Percentiles rank a stretch among this genome's conserved stretches.
Evolutionary conservation across 208 protist genomes (phyloP).

Genomic region (Endotrypanum monterogeii): DNA sequence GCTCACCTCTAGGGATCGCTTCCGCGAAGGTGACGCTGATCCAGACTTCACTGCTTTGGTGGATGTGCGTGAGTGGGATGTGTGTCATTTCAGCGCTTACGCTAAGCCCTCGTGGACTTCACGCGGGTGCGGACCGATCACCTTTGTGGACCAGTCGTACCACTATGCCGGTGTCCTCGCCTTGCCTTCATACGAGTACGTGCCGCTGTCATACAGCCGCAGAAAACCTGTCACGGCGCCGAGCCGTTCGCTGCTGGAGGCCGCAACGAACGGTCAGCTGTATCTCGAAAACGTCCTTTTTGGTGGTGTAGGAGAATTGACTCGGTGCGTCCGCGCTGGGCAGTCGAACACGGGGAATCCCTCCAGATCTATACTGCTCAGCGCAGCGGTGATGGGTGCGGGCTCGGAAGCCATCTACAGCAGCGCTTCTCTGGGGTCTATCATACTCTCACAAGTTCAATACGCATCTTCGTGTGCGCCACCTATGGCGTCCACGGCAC

Average conservation of each 20-base stretch:
- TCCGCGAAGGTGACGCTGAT: not conserved
- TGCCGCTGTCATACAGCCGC: slow-evolving; percentile 34
- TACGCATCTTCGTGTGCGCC: slow-evolving; percentile 19
- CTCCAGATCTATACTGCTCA: slow-evolving; percentile 4
- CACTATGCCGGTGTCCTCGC: slow-evolving; percentile 35
- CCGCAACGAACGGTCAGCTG: slow-evolving; percentile 13
- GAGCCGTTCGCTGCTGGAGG: slow-evolving; percentile 3
- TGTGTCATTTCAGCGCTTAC: slow-evolving; percentile 23
- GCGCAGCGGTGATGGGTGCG: slow-evolving; percentile 34
- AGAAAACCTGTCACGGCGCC: slow-evolving; percentile 13
- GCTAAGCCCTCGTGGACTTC: slow-evolving; percentile 3
- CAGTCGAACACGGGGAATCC: not conserved
- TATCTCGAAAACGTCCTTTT: slow-evolving; percentile 19
- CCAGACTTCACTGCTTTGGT: not conserved
- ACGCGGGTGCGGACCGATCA: slow-evolving; percentile 17
- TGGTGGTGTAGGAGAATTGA: slow-evolving; percentile 24
- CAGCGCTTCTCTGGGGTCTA: slow-evolving; percentile 28
- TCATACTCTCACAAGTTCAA: not conserved
- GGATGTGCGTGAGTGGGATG: not conserved
- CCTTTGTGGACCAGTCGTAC: slow-evolving; percentile 31
- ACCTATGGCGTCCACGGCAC: not conserved
- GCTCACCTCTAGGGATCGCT: slow-evolving; percentile 8
- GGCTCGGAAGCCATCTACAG: slow-evolving; percentile 5
- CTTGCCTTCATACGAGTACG: slow-evolving; percentile 30
- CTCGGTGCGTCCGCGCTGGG: slow-evolving; percentile 6